These are phyloP conservation scores for Prunus davidiana DNA, from an alignment of 306 rosid genomes.

Conservation along the genomic window DNA sequence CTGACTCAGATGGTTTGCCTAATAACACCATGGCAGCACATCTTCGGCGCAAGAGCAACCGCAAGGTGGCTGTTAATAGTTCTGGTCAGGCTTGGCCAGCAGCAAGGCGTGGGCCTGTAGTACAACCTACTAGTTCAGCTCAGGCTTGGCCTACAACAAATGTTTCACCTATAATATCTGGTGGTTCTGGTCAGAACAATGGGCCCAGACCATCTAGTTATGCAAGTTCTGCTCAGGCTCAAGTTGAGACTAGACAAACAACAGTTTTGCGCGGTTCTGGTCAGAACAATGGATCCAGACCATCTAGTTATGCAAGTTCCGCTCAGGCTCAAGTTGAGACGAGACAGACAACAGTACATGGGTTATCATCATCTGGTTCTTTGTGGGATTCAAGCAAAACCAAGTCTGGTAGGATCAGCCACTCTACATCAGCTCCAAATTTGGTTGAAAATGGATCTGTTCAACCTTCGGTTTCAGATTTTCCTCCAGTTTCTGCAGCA, in stretches of 20 bases:
- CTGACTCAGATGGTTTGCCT: conserved; percentile 54
- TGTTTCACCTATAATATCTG: conserved; percentile 2
- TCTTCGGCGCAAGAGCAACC: conserved; percentile 58
- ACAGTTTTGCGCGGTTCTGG: conserved; percentile 9
- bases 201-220: too few species aligned
- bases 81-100: conserved; percentile 77
- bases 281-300: conserved; percentile 31
- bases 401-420: conserved; percentile 53
- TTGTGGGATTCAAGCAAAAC: conserved; percentile 41
- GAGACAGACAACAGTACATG: conserved; percentile 31
- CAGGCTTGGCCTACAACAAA: conserved; percentile 46
- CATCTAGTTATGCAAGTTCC: conserved; percentile 25
- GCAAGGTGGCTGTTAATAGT: conserved; percentile 48
- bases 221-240: conserved; percentile 13
- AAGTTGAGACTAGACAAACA: neutral
- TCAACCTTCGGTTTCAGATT: conserved; percentile 57
- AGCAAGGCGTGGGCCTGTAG: conserved; percentile 48
- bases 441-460: conserved; percentile 47
- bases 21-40: conserved; percentile 79
- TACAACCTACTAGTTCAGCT: conserved; percentile 37
- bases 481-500: conserved; percentile 81
- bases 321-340: conserved; percentile 16
- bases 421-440: conserved; percentile 80
- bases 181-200: too few species aligned
- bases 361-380: conserved; percentile 44